phyloP scores from a whole-genome alignment of 2,329 filamentous ascomycete species.

The Raffaelea ambrosiae region DNA sequence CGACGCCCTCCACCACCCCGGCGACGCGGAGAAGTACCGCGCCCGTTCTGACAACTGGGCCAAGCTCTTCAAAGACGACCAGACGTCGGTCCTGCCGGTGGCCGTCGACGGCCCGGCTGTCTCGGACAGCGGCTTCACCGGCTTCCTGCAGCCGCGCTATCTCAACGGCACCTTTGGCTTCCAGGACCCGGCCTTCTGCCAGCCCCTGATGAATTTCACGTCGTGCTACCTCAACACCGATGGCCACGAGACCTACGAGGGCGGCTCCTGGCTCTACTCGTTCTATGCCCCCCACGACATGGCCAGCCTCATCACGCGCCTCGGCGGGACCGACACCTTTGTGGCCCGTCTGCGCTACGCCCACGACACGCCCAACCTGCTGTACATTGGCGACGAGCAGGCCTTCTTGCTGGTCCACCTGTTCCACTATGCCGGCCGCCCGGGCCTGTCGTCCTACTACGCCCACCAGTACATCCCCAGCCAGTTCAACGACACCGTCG shows the following conservation, averaged over 20 bases:
- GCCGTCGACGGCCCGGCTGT: slow-evolving; percentile 35
- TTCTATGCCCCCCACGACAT: slow-evolving; percentile 17
- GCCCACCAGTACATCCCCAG: slow-evolving; percentile 52
- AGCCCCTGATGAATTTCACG: slow-evolving; percentile 41
- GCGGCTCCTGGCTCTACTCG: slow-evolving; percentile 51
- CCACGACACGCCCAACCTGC: slow-evolving; percentile 18
- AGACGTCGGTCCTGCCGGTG: slow-evolving; percentile 34
- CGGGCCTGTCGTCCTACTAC: slow-evolving; percentile 37
- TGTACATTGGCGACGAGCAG: slow-evolving; percentile 30
- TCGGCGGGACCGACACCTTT: slow-evolving; percentile 19
- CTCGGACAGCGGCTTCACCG: slow-evolving; percentile 29
- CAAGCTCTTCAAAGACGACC: slow-evolving; percentile 50
- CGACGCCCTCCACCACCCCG: slow-evolving; percentile 37
- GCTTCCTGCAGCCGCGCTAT: slow-evolving; percentile 33
- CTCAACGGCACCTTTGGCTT: slow-evolving; percentile 30
- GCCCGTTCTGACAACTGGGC: slow-evolving; percentile 49
- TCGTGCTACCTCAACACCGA: slow-evolving; percentile 48
- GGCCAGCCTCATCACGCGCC: slow-evolving; percentile 10
- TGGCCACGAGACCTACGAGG: slow-evolving; percentile 65
- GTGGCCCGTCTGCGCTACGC: slow-evolving; percentile 14
- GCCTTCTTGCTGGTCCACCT: slow-evolving; percentile 44
- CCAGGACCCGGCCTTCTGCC: slow-evolving; percentile 32
- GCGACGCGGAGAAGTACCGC: slow-evolving; percentile 41
- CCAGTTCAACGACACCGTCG: slow-evolving; percentile 47
- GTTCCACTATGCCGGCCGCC: slow-evolving; percentile 54